Evolutionary conservation across 305 asterid genomes (phyloP), one percentile per base, ranked within the genome.

Genomic region (Solanum hybrid): DNA sequence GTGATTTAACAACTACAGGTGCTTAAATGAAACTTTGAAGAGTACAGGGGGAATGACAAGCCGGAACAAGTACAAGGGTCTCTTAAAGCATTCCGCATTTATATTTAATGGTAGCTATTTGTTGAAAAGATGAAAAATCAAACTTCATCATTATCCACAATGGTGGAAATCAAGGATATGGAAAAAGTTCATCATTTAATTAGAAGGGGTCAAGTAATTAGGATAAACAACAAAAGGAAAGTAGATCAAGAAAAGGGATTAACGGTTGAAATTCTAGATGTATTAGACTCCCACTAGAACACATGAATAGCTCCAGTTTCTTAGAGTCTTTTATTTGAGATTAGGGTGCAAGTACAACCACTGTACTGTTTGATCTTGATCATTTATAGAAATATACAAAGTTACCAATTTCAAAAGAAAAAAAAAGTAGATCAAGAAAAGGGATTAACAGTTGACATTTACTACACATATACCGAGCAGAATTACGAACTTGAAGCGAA

Each of bases 151-250:
- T 46, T 29, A 84, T 84, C 87, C 37, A 82, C 87, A 46, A 27
- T 51, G 24, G 75, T 56, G 16, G 87, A 46, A 84, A 56, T 51
- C 87, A 51, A 46, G 73, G 73, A 84, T 12, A 84, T 84, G 87
- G 87, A 51, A 51, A 42, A 51, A 29, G 7, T 51, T 42, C 37
- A 12, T 13, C 69, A 29, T 31, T 84, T 82, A 82, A 46, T 42
- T 46, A 29, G n/a, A 80, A 27, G 73, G 29, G 42, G 40, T 29
- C 38, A 84, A 84, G 87, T 46, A 46, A 84, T 29, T 84, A 46
- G 87, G 75, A 84, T 84, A 84, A 84, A 84, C 73, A 82, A 46
- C 71, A 46, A 84, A 84, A 46, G 71, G 72, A 17, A 82, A 84
- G 87, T 84, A 84, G 42, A 56, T 46, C 37, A 84, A 84, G 9